Base-by-base conservation (phyloP, 345 rosid genomes). In the Murraya koenigii region DNA sequence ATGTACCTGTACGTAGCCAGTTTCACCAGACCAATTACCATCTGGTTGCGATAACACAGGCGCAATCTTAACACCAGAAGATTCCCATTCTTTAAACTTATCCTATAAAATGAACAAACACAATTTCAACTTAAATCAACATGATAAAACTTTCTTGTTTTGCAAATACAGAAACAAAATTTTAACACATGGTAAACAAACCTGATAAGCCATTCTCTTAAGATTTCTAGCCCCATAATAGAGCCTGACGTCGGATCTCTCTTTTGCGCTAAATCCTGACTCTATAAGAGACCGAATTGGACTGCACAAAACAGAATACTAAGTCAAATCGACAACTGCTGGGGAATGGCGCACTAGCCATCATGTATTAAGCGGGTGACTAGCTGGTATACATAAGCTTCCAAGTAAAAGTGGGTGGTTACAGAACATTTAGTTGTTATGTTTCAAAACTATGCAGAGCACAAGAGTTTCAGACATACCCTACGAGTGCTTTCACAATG, bases 151-250 rank as follows among this genome's bases (percentile, higher is more conserved):
- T 52, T 49, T 66, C 15, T 7, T 63, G 32, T 14, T 4, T 47
- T 36, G 54, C 22, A 60, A 66, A 4, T 60, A 74, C 28, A 28
- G 36, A 75, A 7, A 75, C 65, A 72, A 15, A 63, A 33, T 59
- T 56, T 19, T 8, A 41, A 41, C 10, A 26, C 0, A 5, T 39
- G 44, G 15, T 62, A 14, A 77, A 6, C 86, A 79, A 85, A 96
- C 99, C 97, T 92, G 97, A 78, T 94, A 96, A 75, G 98, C 99
- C 97, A 96, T 94, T 82, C 97, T 92, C 81, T 78, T 82, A 33
- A 96, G 93, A 87, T 89, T 96, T 88, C 98, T 89, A 59, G 95
- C 98, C 35, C 98, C 98, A 69, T 96, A 96, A 82, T 94, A 96
- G 36, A 96, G 89, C 83, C 98, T 90, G 26, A 92, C 98, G 62